Percentiles rank a stretch among this genome's conserved stretches.
Conservation (phyloP, 108 stramenopile species). For the Chaetoceros muelleri region DNA sequence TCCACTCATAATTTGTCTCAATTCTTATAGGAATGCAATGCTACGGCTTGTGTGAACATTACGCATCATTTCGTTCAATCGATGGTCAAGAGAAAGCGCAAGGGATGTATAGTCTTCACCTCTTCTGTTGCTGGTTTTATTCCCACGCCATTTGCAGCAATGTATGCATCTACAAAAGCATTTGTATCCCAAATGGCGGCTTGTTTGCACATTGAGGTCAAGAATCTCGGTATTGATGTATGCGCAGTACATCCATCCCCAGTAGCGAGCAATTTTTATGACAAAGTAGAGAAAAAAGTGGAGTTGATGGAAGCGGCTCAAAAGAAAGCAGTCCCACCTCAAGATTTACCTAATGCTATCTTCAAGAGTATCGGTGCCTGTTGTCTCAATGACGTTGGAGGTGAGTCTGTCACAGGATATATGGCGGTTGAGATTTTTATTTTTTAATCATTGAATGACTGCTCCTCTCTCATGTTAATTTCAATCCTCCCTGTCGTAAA, state of each 20-base stretch:
- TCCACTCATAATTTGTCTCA: not conserved
- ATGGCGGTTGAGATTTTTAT: not conserved
- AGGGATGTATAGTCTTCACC: slow-evolving; percentile 94
- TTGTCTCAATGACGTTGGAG: slow-evolving; percentile 81
- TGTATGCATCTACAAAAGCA: slow-evolving; percentile 98
- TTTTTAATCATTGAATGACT: slow-evolving; percentile 1
- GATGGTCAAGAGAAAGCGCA: slow-evolving; percentile 58
- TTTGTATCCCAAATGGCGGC: slow-evolving; percentile 90
- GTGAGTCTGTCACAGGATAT: slow-evolving; percentile 19
- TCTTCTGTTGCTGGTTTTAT: slow-evolving; percentile 95
- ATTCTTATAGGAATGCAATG: slow-evolving; percentile 81
- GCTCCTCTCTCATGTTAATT: not conserved
- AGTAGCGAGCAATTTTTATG: slow-evolving; percentile 94
- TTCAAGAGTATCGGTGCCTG: slow-evolving; percentile 86
- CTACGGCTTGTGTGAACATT: slow-evolving; percentile 87
- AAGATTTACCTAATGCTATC: slow-evolving; percentile 80
- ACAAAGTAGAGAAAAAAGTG: slow-evolving; percentile 85
- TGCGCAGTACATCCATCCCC: slow-evolving; percentile 96
- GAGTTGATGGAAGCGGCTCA: slow-evolving; percentile 85
- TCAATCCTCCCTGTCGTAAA: not conserved
- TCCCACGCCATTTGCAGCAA: slow-evolving; percentile 95
- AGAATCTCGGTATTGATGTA: slow-evolving; percentile 91
- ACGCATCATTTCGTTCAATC: slow-evolving; percentile 88
- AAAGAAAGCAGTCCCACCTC: slow-evolving; percentile 84
- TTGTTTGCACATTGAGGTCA: slow-evolving; percentile 83